Conservation (phyloP, 2,329 filamentous ascomycete species). For the Dendrostoma leiphaemia region DNA sequence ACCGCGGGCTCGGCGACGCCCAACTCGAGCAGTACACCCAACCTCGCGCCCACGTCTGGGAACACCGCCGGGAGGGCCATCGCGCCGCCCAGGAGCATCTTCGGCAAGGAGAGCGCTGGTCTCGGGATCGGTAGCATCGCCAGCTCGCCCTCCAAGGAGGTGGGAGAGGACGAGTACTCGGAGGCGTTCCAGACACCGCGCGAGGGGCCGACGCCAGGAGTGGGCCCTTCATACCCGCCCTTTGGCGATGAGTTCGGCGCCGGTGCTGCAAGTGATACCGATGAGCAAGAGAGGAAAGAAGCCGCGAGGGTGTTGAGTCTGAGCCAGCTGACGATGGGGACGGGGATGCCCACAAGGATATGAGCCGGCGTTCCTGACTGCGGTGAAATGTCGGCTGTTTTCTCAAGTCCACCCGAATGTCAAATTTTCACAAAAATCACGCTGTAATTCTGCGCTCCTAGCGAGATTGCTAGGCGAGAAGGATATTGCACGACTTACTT, state of each 20-base stretch:
- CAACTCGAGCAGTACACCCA: constrained; percentile 17
- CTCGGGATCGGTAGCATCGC: constrained; percentile 8
- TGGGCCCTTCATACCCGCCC: constrained; percentile 33
- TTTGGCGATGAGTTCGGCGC: constrained; percentile 40
- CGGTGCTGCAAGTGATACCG: constrained; percentile 19
- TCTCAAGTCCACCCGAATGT: background rate
- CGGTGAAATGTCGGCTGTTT: background rate
- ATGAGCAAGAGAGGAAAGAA: constrained; percentile 40
- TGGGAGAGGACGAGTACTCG: constrained; percentile 32
- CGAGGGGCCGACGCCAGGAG: constrained; percentile 38
- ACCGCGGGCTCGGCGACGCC: constrained; percentile 19
- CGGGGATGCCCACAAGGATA: constrained; percentile 28
- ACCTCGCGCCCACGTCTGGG: constrained; percentile 12
- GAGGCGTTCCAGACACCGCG: constrained; percentile 52
- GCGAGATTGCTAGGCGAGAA: too few species aligned
- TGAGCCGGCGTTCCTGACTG: constrained; percentile 10
- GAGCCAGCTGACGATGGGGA: constrained; percentile 55
- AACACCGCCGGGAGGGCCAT: constrained; percentile 11
- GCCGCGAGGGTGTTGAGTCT: constrained; percentile 65
- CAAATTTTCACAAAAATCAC: too few species aligned
- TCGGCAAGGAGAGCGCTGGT: constrained; percentile 35
- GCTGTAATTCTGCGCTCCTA: too few species aligned
- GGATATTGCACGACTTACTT: too few species aligned
- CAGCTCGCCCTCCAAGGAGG: constrained; percentile 27
- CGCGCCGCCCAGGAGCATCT: constrained; percentile 24